Evolutionary conservation across 768 basidiomycete species (phyloP).

Genomic region (Rhodotorula diobovata): DNA sequence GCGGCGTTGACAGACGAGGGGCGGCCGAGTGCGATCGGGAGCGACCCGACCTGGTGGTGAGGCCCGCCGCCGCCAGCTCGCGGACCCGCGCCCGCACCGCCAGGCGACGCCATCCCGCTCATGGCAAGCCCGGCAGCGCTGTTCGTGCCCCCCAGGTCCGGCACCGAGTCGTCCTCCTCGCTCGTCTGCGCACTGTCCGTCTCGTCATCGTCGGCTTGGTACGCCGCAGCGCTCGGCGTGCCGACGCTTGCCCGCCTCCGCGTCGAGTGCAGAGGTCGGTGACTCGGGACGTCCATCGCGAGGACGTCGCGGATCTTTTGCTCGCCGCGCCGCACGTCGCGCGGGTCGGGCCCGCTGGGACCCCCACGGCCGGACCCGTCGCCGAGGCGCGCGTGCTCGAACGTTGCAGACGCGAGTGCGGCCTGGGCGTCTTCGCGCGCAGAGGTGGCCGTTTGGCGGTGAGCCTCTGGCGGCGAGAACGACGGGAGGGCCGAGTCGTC

Average conservation of each 20-base stretch:
- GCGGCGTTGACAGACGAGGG: constrained; percentile 4
- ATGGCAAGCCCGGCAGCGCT: neutral
- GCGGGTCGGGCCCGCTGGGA: constrained; percentile 7
- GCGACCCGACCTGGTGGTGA: constrained; percentile 20
- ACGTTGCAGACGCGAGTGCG: neutral
- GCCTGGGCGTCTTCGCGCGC: constrained; percentile 10
- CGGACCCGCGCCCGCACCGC: too few relatives aligned
- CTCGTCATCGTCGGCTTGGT: neutral
- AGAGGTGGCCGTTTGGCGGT: neutral
- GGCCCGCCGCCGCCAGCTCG: too few relatives aligned
- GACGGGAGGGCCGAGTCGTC: neutral
- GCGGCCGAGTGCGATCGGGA: constrained; percentile 30
- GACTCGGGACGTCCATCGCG: constrained; percentile 34
- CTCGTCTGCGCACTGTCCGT: neutral
- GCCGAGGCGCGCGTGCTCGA: neutral
- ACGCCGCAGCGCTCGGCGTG: neutral
- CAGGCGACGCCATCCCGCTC: neutral
- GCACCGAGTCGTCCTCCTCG: neutral
- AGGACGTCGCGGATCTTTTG: constrained; percentile 32
- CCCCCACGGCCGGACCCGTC: neutral
- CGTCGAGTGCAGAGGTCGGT: constrained; percentile 8
- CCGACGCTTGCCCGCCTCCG: neutral
- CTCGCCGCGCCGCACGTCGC: constrained; percentile 16
- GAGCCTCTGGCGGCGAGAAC: neutral
- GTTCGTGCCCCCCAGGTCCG: neutral